These are phyloP conservation scores for Artemisia tridentata DNA, from an alignment of 129 eudicot genomes.

Conservation along the genomic window DNA sequence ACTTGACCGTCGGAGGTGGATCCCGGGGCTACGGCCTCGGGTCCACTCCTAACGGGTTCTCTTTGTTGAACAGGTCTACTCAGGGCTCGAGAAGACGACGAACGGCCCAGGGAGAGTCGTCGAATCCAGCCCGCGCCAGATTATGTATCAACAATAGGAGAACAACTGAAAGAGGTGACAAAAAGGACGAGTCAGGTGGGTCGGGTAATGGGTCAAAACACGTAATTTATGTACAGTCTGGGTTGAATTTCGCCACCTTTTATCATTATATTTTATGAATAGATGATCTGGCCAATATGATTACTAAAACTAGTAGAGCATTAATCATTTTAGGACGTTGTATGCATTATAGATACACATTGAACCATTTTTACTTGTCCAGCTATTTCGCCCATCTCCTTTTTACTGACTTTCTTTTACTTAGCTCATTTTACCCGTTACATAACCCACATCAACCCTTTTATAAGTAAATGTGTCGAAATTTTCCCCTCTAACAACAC, in stretches of 20 bases:
- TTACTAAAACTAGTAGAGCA: background rate
- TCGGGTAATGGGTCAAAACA: background rate
- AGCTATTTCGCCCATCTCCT: background rate
- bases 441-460: background rate
- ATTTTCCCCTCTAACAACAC: slow-evolving; percentile 6
- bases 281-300: background rate
- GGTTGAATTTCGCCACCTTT: background rate
- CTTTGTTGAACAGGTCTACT: too few relatives aligned
- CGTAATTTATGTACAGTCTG: background rate
- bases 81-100: too few relatives aligned
- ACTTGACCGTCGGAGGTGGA: too few relatives aligned
- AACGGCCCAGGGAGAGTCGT: too few relatives aligned
- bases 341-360: background rate
- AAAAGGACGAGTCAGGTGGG: too few relatives aligned
- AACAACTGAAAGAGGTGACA: too few relatives aligned
- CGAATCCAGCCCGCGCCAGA: too few relatives aligned
- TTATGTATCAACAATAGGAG: too few relatives aligned
- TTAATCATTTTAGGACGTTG: background rate
- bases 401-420: background rate
- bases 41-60: too few relatives aligned
- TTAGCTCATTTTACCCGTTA: background rate
- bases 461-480: background rate
- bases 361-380: background rate
- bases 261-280: background rate
- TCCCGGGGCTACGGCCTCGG: too few relatives aligned